A percentile compares a stretch with the other conserved stretches of the same genome.
Evolutionary conservation across 75 land plant species (phyloP).

Genomic region (Pinus taeda): DNA sequence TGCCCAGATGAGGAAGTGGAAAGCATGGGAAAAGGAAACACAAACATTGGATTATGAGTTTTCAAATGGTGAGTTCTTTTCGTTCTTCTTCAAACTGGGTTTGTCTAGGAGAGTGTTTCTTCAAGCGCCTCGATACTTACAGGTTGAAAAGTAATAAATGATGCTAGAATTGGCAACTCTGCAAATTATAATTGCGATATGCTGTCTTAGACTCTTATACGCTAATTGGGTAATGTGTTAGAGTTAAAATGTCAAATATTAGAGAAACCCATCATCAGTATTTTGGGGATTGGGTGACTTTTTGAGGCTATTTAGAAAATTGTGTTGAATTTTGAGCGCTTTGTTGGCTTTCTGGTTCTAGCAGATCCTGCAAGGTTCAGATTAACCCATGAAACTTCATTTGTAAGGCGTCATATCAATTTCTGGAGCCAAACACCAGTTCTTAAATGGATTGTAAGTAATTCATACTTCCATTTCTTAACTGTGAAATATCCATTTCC

Average conservation of each 20-base stretch:
- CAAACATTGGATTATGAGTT: constrained; percentile 26
- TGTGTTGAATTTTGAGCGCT: too few species aligned
- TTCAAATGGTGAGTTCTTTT: constrained; percentile 23
- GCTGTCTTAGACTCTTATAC: too few species aligned
- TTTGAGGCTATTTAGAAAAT: too few species aligned
- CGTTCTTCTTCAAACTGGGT: background rate
- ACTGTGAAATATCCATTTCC: background rate
- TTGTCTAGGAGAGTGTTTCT: background rate
- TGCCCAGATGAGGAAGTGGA: constrained; percentile 32
- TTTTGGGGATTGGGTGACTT: too few species aligned
- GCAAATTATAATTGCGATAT: too few species aligned
- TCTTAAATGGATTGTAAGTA: constrained; percentile 32
- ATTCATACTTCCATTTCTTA: background rate
- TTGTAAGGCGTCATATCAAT: constrained; percentile 27
- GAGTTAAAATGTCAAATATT: too few species aligned
- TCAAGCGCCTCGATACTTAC: too few species aligned
- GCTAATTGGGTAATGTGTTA: too few species aligned
- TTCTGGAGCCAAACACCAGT: constrained; percentile 15
- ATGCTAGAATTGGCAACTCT: too few species aligned
- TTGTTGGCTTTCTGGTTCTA: background rate
- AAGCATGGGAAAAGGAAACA: constrained; percentile 34
- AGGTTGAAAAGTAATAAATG: too few species aligned
- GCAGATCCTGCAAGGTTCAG: constrained; percentile 34
- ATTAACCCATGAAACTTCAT: constrained; percentile 28
- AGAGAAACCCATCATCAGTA: too few species aligned